Base-by-base conservation (phyloP, 345 rosid genomes). In the Chamaenerion angustifolium region DNA sequence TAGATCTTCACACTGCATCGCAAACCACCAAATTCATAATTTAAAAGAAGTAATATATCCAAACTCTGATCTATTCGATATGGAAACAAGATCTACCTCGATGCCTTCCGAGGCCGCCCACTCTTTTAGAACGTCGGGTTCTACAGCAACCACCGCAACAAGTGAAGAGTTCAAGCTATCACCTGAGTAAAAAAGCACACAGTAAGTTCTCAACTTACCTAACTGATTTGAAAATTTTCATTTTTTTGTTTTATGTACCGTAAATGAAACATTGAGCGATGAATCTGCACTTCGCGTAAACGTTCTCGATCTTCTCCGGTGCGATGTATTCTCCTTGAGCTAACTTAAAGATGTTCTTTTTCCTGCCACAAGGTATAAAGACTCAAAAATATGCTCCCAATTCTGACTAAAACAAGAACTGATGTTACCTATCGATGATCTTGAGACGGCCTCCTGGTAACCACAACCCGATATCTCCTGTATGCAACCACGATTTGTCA, bases 101-200 rank as follows among this genome's bases (percentile, higher is more conserved):
- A 85, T 75, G 59, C 83, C 93, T 66, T 75, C 68, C 4, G 77
- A 78, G 46, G 72, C 64, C 42, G 97, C 95, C 89, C 93, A 85
- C 17, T 77, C 79, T 72, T 66, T 73, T 69, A 88, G 58, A 40
- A 74, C 81, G 57, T 85, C 93, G 0, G 78, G 88, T 23, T 89
- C 97, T 16, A 80, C 80, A 14, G 79, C 76, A 49, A 80, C 86
- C 51, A 88, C 52, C 4, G 95, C 93, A 17, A 88, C 92, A 64
- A 88, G 64, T 59, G 48, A 63, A 52, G 93, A 85, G 61, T 80
- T 85, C 46, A 80, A 79, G 82, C 97, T 89, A 69, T 88, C 94
- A 41, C 93, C 97, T 88, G 64, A 15, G 60, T 63, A 51, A 60
- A 41, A 48, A 31, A 49, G 40, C 54, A 23, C 11, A 63, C 58